Base-by-base conservation (phyloP, 192 early-diverging fungal genomes). In the Podila epigama region DNA sequence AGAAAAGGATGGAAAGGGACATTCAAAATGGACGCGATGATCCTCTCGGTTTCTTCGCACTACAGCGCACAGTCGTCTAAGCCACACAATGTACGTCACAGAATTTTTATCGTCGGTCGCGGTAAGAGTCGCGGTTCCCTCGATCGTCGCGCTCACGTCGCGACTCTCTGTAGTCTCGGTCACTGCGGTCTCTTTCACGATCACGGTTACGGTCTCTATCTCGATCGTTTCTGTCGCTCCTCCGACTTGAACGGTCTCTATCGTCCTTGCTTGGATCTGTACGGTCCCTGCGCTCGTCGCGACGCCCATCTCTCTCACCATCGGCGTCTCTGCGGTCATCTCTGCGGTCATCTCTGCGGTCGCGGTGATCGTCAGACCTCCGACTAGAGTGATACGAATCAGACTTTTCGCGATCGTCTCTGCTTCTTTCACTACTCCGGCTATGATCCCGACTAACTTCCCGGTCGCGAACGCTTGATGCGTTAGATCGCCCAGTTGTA, bases 401-500 rank as follows among this genome's bases (percentile, higher is more conserved):
- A 16, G 53, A 50, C 28, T 65, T 61, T 15, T 64, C 61, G 8
- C 60, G 42, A 5, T 28, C 48, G 27, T 55, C 57, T 36, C 32
- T 28, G 48, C 31, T 41, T 48, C 15, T 48, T 7, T 48, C 29
- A 33, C 32, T 12, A 20, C 13, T 3, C 4, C 25, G 15, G n/a
- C 31, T 6, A 50, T 29, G 5, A 10, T 29, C 50, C 2, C 37
- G 25, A 6, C 50, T 42, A 15, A 5, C 18, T 27, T 44, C 60
- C 8, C 44, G 44, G 11, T 57, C 55, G 9, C 42, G 63, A 5
- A 35, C 20, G 27, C 57, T 63, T 32, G 58, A 32, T 8, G 51
- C 18, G n/a, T 52, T 29, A 16, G 52, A 39, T 6, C 63, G 52
- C 10, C 55, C 58, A 16, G 75, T 59, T 12, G 57, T 60, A 35